phyloP scores from a whole-genome alignment of 805 yeast species.

The Candida silvicultrix region DNA sequence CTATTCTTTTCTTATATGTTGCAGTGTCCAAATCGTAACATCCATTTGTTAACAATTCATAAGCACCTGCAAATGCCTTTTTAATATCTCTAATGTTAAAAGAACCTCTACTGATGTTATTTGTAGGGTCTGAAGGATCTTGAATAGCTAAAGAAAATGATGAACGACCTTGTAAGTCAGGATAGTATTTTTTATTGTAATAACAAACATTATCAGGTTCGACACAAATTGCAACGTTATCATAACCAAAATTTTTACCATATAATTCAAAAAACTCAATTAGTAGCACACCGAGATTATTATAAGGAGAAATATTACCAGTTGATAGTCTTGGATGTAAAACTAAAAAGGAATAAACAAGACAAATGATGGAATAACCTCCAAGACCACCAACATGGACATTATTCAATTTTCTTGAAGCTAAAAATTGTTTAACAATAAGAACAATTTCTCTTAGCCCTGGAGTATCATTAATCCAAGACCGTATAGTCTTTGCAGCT shows the following conservation, averaged over 20 bases:
- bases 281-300: constrained; percentile 78
- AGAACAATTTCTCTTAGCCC: constrained; percentile 80
- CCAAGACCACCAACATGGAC: constrained; percentile 95
- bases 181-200: constrained; percentile 48
- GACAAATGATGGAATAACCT: constrained; percentile 87
- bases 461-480: constrained; percentile 69
- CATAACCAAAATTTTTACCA: constrained; percentile 86
- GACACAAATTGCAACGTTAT: constrained; percentile 65
- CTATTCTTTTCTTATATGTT: constrained; percentile 58
- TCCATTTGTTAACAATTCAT: constrained; percentile 63
- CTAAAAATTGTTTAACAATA: constrained; percentile 77
- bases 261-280: constrained; percentile 91
- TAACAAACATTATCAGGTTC: constrained; percentile 51
- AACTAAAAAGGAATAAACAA: constrained; percentile 71
- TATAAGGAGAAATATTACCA: constrained; percentile 55
- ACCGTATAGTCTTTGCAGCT: constrained; percentile 72
- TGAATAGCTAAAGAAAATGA: constrained; percentile 69
- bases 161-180: constrained; percentile 45
- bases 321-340: constrained; percentile 76
- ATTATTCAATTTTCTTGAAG: constrained; percentile 71
- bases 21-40: constrained; percentile 69
- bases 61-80: constrained; percentile 86
- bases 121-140: constrained; percentile 82
- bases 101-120: constrained; percentile 82
- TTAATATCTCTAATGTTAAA: constrained; percentile 74